Evolutionary conservation across 805 yeast species (phyloP), one percentile per base, ranked within the genome.

Genomic region (Cyberlindnera euphorbiae): DNA sequence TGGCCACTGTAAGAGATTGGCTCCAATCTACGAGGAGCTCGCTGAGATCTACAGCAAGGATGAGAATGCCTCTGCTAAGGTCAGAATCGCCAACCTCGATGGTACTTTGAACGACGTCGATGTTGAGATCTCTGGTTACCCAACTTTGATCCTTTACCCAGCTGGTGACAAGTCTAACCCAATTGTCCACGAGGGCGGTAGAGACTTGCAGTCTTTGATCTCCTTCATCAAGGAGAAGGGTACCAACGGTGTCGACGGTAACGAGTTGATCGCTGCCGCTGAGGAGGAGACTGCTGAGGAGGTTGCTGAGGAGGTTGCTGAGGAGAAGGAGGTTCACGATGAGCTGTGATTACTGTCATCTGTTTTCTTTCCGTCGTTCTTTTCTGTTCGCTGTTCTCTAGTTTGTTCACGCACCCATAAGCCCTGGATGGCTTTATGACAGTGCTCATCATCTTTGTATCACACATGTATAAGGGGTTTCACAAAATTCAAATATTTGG

Each of bases 1-100:
- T 70, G 94, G 96, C 31, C 96, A 88, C 71, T 87, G 96, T 71
- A 87, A 86, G 72, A 84, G 75, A 64, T 72, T 88, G 60, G 90
- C 90, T 35, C 96, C 96, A 56, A 71, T 69, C 40, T 90, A 79
- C 70, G 94, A 85, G 59, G 93, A 89, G 58, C 75, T 93, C 47
- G 97, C 90, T 35, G 79, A 67, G 33, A 52, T 82, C 36, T 84
- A 72, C 63, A 68, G 66, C 42, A 60, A 70, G 34, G 77, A 79
- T 55, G 55, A 63, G 16, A 67, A 60, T 31, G 67, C 69, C 33
- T 59, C 63, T 36, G 65, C 65, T 36, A 70, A 78, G 58, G 83
- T 90, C 41, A 59, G 78, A 28, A 67, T 93, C 55, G 96, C 96
- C 49, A 78, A 89, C 63, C 64, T 93, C 38, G 96, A 93, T 65